Conservation (phyloP, 495 filamentous ascomycete genomes). For the Viridothelium virens region DNA sequence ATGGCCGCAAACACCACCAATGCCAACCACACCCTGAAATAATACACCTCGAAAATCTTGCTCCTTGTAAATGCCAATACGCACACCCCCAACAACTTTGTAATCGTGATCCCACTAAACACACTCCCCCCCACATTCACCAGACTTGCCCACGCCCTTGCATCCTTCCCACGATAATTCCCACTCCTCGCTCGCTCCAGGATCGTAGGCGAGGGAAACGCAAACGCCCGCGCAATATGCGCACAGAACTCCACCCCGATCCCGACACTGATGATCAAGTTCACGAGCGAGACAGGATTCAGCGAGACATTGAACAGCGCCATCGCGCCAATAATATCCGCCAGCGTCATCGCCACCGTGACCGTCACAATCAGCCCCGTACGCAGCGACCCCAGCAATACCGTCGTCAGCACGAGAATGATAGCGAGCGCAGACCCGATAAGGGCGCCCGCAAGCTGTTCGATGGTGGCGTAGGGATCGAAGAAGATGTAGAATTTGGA, state of each 20-base stretch:
- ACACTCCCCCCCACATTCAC: constrained; percentile 91
- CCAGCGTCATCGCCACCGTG: constrained; percentile 84
- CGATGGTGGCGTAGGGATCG: constrained; percentile 86
- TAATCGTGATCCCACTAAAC: constrained; percentile 92
- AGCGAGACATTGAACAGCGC: constrained; percentile 80
- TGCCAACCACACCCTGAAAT: constrained; percentile 92
- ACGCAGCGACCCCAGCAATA: constrained; percentile 73
- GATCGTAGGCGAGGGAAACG: constrained; percentile 71
- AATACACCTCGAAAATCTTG: constrained; percentile 99
- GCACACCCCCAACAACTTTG: constrained; percentile 84
- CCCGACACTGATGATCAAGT: constrained; percentile 91
- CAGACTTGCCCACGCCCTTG: constrained; percentile 81
- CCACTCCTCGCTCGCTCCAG: constrained; percentile 69
- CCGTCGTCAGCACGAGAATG: constrained; percentile 67
- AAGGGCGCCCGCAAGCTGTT: constrained; percentile 65
- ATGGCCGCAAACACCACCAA: constrained; percentile 81
- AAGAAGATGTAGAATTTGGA: constrained; percentile 98
- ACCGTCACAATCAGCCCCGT: constrained; percentile 75
- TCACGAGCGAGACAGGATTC: constrained; percentile 94
- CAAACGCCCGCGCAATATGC: constrained; percentile 91
- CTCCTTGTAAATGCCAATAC: constrained; percentile 91
- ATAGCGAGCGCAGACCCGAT: constrained; percentile 74
- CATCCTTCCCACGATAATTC: constrained; percentile 52
- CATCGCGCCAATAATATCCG: constrained; percentile 95
- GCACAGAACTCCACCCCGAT: constrained; percentile 97